Evolutionary conservation across 208 protist genomes (phyloP).

Genomic region (Acanthamoeba healyi): DNA sequence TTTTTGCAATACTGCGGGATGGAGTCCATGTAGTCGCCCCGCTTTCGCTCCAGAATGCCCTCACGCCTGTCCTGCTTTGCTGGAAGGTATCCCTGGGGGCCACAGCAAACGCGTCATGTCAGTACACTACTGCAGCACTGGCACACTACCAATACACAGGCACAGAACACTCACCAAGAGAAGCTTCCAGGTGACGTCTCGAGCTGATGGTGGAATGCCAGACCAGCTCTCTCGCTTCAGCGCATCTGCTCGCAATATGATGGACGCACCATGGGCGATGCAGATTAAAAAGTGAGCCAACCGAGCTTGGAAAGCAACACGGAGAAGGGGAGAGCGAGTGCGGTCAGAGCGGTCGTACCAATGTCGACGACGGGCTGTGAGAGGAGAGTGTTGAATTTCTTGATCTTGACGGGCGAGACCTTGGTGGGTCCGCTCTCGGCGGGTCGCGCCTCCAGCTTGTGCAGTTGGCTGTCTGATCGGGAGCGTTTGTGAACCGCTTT

Average conservation of each 20-base stretch:
- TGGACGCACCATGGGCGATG: not conserved
- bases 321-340: not conserved
- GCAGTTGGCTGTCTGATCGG: conserved; percentile 6
- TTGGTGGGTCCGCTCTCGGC: conserved; percentile 14
- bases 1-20: conserved; percentile 84
- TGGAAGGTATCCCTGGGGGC: conserved; percentile 86
- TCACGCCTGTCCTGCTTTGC: conserved; percentile 84
- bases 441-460: not conserved
- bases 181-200: conserved; percentile 38
- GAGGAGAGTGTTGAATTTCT: conserved; percentile 49
- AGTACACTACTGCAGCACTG: not conserved
- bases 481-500: conserved; percentile 42
- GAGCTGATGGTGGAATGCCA: conserved; percentile 29
- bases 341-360: not conserved
- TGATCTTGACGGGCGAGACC: conserved; percentile 52
- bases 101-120: not conserved
- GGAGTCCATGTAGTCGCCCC: conserved; percentile 87
- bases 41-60: conserved; percentile 86
- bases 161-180: not conserved
- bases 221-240: conserved; percentile 66
- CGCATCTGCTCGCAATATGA: not conserved
- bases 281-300: not conserved
- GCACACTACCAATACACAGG: not conserved
- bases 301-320: not conserved
- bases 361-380: conserved; percentile 54